A percentile compares a stretch with the other conserved stretches of the same genome.
Conservation (phyloP, 1,139 yeast genomes). For the Blastobotrys elegans region DNA sequence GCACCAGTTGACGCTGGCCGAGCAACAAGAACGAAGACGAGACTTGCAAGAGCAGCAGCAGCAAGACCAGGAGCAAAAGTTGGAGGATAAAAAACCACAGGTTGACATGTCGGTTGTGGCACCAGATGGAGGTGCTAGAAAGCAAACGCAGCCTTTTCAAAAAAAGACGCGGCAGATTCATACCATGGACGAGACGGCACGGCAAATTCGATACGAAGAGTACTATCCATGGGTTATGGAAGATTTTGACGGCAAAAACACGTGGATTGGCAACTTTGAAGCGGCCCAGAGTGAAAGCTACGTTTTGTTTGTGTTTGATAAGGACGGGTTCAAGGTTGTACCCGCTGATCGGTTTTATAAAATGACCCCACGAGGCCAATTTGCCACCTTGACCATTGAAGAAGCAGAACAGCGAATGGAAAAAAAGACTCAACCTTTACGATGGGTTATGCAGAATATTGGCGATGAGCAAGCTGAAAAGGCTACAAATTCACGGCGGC, state of each 20-base stretch:
- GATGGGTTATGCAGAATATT: constrained; percentile 95
- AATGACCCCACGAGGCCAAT: constrained; percentile 89
- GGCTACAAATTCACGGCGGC: constrained; percentile 18
- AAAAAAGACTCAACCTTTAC: constrained; percentile 61
- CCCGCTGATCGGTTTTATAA: constrained; percentile 93
- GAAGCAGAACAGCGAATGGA: constrained; percentile 97
- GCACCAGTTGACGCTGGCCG: constrained; percentile 67
- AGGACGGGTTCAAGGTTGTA: constrained; percentile 85
- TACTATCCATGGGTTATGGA: constrained; percentile 97
- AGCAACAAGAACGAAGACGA: constrained; percentile 38
- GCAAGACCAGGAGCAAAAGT: background rate
- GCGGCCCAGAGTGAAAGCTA: constrained; percentile 88
- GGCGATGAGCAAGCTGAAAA: constrained; percentile 48
- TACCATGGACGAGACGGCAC: constrained; percentile 72
- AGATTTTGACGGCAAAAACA: constrained; percentile 89
- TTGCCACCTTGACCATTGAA: constrained; percentile 88
- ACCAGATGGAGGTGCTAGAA: constrained; percentile 87
- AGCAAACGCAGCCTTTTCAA: constrained; percentile 51
- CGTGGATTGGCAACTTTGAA: constrained; percentile 94
- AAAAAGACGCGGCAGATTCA: constrained; percentile 82
- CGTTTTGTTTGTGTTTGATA: constrained; percentile 79
- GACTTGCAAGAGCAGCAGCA: constrained; percentile 7
- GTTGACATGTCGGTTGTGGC: constrained; percentile 63
- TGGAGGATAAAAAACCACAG: constrained; percentile 28
- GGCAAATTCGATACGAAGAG: constrained; percentile 86